These are phyloP conservation scores for Saccharomycopsis olivae DNA, from an alignment of 805 yeast genomes.

Conservation along the genomic window DNA sequence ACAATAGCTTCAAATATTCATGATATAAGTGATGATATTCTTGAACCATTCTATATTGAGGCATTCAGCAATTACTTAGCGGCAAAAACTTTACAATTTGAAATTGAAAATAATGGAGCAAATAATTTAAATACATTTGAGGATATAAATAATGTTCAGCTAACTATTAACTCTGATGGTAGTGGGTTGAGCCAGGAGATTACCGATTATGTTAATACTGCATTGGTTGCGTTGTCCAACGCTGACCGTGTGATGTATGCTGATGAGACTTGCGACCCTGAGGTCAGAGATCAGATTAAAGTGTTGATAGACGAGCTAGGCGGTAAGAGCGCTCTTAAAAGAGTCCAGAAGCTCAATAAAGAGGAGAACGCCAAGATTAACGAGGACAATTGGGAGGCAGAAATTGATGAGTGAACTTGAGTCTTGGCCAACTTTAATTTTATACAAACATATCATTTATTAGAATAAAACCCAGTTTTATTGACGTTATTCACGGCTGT, in stretches of 20 bases:
- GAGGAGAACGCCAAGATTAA: neutral
- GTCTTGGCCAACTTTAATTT: no score
- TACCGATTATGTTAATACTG: conserved; percentile 3
- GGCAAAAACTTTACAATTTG: conserved; percentile 25
- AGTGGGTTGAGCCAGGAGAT: conserved; percentile 14
- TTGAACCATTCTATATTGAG: conserved; percentile 76
- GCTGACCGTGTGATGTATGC: conserved; percentile 8
- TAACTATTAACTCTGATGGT: conserved; percentile 7
- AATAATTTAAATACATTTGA: conserved; percentile 3
- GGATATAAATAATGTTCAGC: conserved; percentile 4
- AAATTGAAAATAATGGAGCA: neutral
- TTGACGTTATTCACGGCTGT: no score
- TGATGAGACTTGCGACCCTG: conserved; percentile 15
- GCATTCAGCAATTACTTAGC: conserved; percentile 60
- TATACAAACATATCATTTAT: no score
- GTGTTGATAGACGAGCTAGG: conserved; percentile 17
- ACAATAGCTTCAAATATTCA: conserved; percentile 56
- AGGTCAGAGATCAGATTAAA: conserved; percentile 11
- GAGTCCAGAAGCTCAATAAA: conserved; percentile 10
- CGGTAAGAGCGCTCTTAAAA: conserved; percentile 14
- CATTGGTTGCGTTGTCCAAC: conserved; percentile 8
- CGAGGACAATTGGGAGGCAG: conserved; percentile 4
- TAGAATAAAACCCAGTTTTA: no score
- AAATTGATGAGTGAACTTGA: no score
- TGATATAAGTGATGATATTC: conserved; percentile 74